phyloP scores from a whole-genome alignment of 257 asterid genomes.

The Cordia subcordata region DNA sequence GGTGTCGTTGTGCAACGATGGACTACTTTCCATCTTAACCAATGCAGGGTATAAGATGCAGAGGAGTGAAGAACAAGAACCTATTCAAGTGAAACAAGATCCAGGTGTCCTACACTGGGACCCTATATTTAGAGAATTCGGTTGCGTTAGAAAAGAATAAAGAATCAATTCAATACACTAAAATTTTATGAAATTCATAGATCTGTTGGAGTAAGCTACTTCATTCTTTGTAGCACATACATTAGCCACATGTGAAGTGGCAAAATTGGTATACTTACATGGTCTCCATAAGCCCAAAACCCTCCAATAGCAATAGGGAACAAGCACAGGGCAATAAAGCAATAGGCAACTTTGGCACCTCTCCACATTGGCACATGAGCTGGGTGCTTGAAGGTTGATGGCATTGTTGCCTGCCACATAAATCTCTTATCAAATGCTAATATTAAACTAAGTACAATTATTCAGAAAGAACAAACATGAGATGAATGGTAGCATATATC shows the following conservation, averaged over 20 bases:
- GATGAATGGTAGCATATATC: not conserved
- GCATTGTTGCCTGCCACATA: constrained; percentile 80
- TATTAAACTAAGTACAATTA: not conserved
- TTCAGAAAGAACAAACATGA: not conserved
- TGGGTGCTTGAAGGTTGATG: constrained; percentile 94
- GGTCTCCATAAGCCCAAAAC: constrained; percentile 74
- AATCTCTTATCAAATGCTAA: not conserved
- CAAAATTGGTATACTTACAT: constrained; percentile 41
- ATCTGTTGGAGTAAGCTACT: no score
- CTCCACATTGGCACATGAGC: constrained; percentile 98
- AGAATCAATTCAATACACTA: no score
- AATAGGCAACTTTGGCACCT: constrained; percentile 85
- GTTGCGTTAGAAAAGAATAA: no score
- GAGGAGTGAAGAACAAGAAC: no score
- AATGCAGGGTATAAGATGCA: no score
- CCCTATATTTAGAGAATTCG: no score
- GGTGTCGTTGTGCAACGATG: no score
- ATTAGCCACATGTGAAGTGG: not conserved
- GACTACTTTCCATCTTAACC: no score
- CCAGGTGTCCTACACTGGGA: no score
- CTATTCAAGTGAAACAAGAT: no score
- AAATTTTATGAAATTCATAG: no score
- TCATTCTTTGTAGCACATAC: no score
- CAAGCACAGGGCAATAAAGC: constrained; percentile 80
- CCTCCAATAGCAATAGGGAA: constrained; percentile 97